Base-by-base conservation (phyloP, 495 filamentous ascomycete species). In the Hapsidospora chrysogenum region DNA sequence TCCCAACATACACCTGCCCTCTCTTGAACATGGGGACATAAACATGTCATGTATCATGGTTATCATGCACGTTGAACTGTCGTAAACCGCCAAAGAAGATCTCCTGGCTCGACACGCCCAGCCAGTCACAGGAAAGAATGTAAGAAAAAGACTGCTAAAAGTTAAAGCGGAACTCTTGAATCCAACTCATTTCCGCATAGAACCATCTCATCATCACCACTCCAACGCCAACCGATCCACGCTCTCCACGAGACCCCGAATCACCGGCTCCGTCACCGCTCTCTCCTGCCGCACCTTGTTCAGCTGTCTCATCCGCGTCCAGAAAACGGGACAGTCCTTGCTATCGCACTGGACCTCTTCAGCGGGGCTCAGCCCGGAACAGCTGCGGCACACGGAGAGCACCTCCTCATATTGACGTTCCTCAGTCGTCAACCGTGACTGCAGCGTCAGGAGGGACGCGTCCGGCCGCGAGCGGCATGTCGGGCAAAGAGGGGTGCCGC, bases 241-340 rank as follows among this genome's bases (percentile, higher is more conserved):
- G 23, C 23, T 38, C 2, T 65, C 60, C 37, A 67, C 61, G 38
- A 86, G 52, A 36, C 66, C 49, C 43, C 59, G 51, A 8, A 80
- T 53, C 3, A 74, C 63, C 18, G 71, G 72, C 45, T 62, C 68
- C 20, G 70, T 51, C 19, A 69, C 56, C 17, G 51, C 51, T 55
- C 49, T 74, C 43, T 76, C 66, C 40, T 63, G 71, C 37, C 58
- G 63, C 42, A 80, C 61, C 51, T 64, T 56, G 9, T 76, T 64
- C 37, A 53, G 50, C 54, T 85, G 77, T 55, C 78, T 79, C 9
- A 79, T 72, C 34, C 92, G 58, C 2, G 79, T 78, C 51, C 95
- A 97, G 46, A 89, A 95, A 2, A 94, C 81, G 0, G 85, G 80
- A 50, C 89, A 97, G 54, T 94, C 89, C 52, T 75, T 68, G 43